Conservation (phyloP, 202 grass and related monocot genomes). For the Brachypodium distachyon region DNA sequence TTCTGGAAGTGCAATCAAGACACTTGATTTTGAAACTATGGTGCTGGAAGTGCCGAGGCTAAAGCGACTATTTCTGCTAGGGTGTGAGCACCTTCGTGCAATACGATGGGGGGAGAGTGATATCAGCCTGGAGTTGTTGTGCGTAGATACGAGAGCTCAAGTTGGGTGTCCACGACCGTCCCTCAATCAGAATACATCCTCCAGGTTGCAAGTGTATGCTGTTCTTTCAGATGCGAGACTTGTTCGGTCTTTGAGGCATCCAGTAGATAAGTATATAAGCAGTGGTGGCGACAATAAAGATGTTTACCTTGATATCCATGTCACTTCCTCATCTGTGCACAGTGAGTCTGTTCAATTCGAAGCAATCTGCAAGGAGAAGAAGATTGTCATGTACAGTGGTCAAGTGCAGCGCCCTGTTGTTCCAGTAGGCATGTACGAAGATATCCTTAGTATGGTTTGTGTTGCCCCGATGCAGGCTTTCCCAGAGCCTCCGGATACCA, state of each 20-base stretch:
- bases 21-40: neutral
- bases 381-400: neutral
- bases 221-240: neutral
- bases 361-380: neutral
- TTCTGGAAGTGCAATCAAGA: neutral
- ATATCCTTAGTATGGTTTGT: neutral
- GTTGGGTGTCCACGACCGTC: too few relatives aligned
- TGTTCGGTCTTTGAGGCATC: neutral
- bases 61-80: neutral
- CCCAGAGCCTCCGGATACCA: neutral
- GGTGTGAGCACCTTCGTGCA: neutral
- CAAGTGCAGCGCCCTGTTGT: neutral
- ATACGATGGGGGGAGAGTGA: fast-evolving
- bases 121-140: neutral
- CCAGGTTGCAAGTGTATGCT: neutral
- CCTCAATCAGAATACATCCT: neutral
- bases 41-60: neutral
- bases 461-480: neutral
- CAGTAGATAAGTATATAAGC: fast-evolving
- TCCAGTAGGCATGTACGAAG: neutral
- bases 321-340: neutral
- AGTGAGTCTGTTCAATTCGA: too few relatives aligned
- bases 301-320: neutral
- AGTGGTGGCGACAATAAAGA: fast-evolving
- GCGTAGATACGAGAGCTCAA: neutral